phyloP scores from a whole-genome alignment of 805 yeast genomes.

The Cyberlindnera samutprakarnensis region DNA sequence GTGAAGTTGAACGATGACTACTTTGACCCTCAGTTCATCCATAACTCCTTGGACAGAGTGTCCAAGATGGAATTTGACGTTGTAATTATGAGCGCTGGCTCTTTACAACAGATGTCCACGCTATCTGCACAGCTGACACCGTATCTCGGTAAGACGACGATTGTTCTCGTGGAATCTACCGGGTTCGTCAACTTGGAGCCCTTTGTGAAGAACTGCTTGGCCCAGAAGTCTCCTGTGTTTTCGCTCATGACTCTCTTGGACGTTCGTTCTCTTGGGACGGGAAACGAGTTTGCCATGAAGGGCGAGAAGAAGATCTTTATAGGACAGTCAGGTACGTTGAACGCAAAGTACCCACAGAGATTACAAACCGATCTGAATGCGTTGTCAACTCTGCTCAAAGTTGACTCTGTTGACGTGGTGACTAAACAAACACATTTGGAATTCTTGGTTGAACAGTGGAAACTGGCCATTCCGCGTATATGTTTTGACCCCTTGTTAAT shows the following conservation, averaged over 20 bases:
- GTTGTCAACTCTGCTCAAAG: conserved; percentile 26
- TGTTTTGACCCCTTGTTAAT: conserved; percentile 73
- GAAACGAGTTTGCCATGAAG: conserved; percentile 20
- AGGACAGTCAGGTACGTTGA: conserved; percentile 34
- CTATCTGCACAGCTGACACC: conserved; percentile 31
- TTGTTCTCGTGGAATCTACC: conserved; percentile 59
- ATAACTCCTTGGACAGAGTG: conserved; percentile 1
- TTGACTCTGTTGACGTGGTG: conserved; percentile 1
- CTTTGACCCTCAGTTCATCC: conserved; percentile 2
- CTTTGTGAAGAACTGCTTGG: conserved; percentile 59
- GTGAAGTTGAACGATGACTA: conserved; percentile 4
- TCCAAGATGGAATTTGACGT: conserved; percentile 29
- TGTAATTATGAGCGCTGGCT: conserved; percentile 38
- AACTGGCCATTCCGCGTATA: conserved; percentile 69
- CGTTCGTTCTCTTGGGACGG: conserved; percentile 10
- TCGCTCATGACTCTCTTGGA: conserved; percentile 17
- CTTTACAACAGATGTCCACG: conserved; percentile 44
- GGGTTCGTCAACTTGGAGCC: conserved; percentile 71
- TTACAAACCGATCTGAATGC: conserved; percentile 28
- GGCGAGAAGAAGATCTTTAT: conserved; percentile 12
- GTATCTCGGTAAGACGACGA: conserved; percentile 35
- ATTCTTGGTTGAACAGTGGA: conserved; percentile 75
- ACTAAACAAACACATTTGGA: conserved; percentile 39
- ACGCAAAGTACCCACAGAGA: conserved; percentile 31
- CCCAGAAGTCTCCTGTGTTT: conserved; percentile 16